Conservation (phyloP, 1,139 yeast genomes). For the Saccharomyces pastorianus region DNA sequence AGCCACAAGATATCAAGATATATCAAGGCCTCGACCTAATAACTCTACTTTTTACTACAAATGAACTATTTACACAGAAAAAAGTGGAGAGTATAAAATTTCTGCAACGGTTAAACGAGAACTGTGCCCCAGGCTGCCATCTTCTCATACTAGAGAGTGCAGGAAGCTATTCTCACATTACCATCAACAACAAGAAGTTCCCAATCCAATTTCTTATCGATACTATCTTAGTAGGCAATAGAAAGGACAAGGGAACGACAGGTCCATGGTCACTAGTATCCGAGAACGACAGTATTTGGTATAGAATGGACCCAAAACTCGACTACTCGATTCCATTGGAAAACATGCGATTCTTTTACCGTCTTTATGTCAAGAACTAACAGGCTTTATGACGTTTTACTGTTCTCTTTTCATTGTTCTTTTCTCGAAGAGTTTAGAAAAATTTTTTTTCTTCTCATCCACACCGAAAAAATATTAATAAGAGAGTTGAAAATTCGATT, state of each 20-base stretch:
- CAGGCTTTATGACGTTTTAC: neutral
- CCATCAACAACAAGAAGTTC: conserved; percentile 52
- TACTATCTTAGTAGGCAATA: conserved; percentile 55
- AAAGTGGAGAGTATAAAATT: conserved; percentile 53
- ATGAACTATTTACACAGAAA: conserved; percentile 70
- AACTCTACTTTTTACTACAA: conserved; percentile 75
- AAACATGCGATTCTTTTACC: conserved; percentile 78
- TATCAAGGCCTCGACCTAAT: conserved; percentile 38
- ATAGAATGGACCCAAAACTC: conserved; percentile 48
- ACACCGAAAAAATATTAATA: neutral
- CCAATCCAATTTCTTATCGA: conserved; percentile 79
- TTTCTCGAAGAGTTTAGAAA: neutral
- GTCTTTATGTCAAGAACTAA: conserved; percentile 53
- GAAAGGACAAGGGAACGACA: conserved; percentile 33
- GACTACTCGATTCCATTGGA: conserved; percentile 67
- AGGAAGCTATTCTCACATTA: conserved; percentile 77
- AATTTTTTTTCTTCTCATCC: conserved; percentile 1
- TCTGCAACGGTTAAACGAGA: conserved; percentile 42
- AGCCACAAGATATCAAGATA: conserved; percentile 12
- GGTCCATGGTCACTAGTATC: conserved; percentile 63
- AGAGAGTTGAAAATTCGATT: neutral
- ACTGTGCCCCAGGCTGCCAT: conserved; percentile 48
- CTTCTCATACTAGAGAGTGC: conserved; percentile 78
- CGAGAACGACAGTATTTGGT: conserved; percentile 75
- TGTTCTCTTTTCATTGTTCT: neutral